Evolutionary conservation across 768 basidiomycete species (phyloP), one percentile per base, ranked within the genome.

Genomic region (Gyrodon lividus): DNA sequence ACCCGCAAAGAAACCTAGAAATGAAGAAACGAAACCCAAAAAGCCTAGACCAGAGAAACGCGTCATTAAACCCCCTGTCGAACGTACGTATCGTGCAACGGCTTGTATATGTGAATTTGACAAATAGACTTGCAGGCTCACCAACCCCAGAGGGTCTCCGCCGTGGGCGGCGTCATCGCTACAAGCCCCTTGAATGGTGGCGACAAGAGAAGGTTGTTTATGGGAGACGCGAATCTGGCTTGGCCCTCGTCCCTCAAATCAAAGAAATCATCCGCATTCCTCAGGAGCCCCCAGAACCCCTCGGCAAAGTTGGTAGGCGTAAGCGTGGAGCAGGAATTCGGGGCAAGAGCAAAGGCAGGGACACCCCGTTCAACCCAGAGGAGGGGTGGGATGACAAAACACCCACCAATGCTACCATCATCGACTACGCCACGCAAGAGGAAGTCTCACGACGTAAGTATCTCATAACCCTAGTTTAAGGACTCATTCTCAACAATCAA

Each of bases 381-480:
- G 84, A 85, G 55, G 92, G 91, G 5, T 95, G 93, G 92, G 94
- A 97, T 62, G 83, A 85, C 31, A 70, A 84, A 22, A 98, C 95
- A 6, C 66, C 77, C 2, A 72, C 83, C 1, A 72, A 79, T 35
- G 87, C 85, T 14, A 69, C 80, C 10, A 87, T 97, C 0, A 67
- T 87, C 16, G 83, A 89, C 51, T 95, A 77, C 60, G 74, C 75
- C 9, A 78, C 77, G 0, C 74, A 76, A 22, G 73, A 79, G 31
- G 86, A 91, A 55, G 77, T 83, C 9, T 71, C 78, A 41, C 76
- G 89, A 66, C 86, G 95, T 95, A 64, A 67, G 92, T 77, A 19
- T 6, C 46, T 12, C 48, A 20, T 45, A 3, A n/a, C n/a, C n/a
- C 16, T 4, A 26, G 28, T n/a, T 35, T 46, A 19, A 37, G 38